These are phyloP conservation scores for Solanum piurae DNA, from an alignment of 257 asterid species.

Conservation along the genomic window DNA sequence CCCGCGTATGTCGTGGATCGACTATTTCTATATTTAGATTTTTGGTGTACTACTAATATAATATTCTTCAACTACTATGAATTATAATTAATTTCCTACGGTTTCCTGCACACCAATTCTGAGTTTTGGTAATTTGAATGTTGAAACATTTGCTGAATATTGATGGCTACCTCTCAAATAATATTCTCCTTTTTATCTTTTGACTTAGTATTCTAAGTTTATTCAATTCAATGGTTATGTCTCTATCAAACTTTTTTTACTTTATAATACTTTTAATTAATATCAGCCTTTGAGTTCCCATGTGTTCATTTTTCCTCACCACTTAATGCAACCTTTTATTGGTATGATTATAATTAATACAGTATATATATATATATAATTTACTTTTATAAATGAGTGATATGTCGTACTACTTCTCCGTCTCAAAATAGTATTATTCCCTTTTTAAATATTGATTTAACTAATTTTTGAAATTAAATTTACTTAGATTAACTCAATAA, in stretches of 20 bases:
- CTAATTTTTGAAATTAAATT: no score
- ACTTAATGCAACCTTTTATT: not conserved
- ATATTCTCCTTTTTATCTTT: not conserved
- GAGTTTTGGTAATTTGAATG: not conserved
- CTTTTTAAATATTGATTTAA: no score
- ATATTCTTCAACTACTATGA: not conserved
- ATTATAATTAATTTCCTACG: not conserved
- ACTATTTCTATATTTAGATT: not conserved
- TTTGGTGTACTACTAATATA: not conserved
- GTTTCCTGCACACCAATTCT: not conserved
- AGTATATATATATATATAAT: no score
- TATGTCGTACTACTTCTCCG: no score
- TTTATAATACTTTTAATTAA: not conserved
- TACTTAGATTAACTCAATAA: not conserved
- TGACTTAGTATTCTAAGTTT: not conserved
- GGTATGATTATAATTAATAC: not conserved
- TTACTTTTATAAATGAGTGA: no score
- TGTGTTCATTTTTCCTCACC: not conserved
- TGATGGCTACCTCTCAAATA: not conserved
- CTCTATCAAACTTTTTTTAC: not conserved
- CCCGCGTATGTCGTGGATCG: not conserved
- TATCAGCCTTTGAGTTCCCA: not conserved
- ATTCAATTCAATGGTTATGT: not conserved
- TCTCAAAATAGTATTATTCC: no score
- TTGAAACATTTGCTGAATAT: not conserved